Evolutionary conservation across 2,329 filamentous ascomycete species (phyloP).

Genomic region (Talaromyces sp.): DNA sequence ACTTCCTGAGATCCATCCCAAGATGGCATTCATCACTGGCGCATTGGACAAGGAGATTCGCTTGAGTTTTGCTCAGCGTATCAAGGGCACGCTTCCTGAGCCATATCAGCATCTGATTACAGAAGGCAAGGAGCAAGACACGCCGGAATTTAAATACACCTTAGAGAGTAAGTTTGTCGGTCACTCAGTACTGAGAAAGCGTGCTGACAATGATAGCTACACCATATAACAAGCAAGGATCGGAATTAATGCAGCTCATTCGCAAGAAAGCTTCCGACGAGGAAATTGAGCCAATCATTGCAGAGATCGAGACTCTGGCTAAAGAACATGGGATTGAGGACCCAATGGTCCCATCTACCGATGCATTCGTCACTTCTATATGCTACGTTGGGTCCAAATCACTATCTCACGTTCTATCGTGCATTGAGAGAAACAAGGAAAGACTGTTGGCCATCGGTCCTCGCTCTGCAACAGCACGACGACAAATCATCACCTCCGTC

Average conservation of each 20-base stretch:
- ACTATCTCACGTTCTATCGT: slow-evolving; percentile 89
- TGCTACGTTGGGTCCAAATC: slow-evolving; percentile 94
- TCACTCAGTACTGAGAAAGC: background rate
- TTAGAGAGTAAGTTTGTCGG: slow-evolving; percentile 59
- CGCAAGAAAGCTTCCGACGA: slow-evolving; percentile 81
- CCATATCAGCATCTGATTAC: slow-evolving; percentile 78
- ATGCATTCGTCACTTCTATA: slow-evolving; percentile 90
- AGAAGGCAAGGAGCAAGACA: slow-evolving; percentile 87
- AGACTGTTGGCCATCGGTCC: slow-evolving; percentile 76
- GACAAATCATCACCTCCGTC: slow-evolving; percentile 86
- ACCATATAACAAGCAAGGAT: slow-evolving; percentile 80
- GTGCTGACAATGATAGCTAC: slow-evolving; percentile 52
- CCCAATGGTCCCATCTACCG: slow-evolving; percentile 79
- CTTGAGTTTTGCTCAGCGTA: slow-evolving; percentile 90
- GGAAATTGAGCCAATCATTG: slow-evolving; percentile 77
- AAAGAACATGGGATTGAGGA: slow-evolving; percentile 65
- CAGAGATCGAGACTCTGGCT: slow-evolving; percentile 77
- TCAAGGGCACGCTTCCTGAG: slow-evolving; percentile 86
- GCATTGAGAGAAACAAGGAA: slow-evolving; percentile 91
- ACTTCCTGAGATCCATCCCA: slow-evolving; percentile 72
- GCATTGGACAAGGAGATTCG: slow-evolving; percentile 95
- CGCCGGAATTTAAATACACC: slow-evolving; percentile 90
- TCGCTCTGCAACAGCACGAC: slow-evolving; percentile 69
- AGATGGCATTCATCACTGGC: slow-evolving; percentile 88
- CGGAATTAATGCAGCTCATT: slow-evolving; percentile 73